Evolutionary conservation across 1,284 basidiomycete genomes (phyloP), one percentile per base, ranked within the genome.

Genomic region (Puccinia polysora): DNA sequence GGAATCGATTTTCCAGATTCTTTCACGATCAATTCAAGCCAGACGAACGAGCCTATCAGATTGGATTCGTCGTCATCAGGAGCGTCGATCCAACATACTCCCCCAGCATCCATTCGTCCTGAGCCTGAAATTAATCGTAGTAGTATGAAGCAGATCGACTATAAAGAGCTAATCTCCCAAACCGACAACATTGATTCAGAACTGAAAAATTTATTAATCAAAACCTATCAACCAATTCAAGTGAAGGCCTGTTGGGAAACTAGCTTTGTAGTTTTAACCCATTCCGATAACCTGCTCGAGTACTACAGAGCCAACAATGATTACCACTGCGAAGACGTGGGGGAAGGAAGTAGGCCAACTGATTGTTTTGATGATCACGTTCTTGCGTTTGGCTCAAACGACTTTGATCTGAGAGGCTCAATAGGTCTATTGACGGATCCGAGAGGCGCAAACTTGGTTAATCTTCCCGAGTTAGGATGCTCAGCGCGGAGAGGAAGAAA

Each of bases 161-260:
- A 67, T 45, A 23, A 30, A 30, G 7, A 47, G 7, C 18, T 68
- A 20, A 10, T 68, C 23, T 58, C 36, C 1, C 20, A 7, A 1
- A 47, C 40, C 12, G 8, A 18, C 14, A 40, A 38, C 7, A 68
- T 68, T 38, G 25, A 49, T 47, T 23, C 2, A 6, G 34, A 43
- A 28, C 20, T 68, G 6, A 58, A 40, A 40, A 25, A 68, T 5
- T 30, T 7, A 10, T 43, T 68, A 43, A 20, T 45, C 7, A 40
- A 2, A 6, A n/a, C 20, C 10, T 68, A 68, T 58, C 65, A 55
- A 15, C 65, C 65, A 1, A 47, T 23, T 8, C 50, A 55, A 43
- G 65, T 68, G 4, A 20, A 15, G 4, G 50, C 52, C 14, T 43
- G 53, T 40, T 68, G 65, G 65, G 65, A 68, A 36, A 68, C 65